A percentile compares a stretch with the other conserved stretches of the same genome.
These are phyloP conservation scores for Trifolium dubium DNA, from an alignment of 306 rosid genomes.

Conservation along the genomic window DNA sequence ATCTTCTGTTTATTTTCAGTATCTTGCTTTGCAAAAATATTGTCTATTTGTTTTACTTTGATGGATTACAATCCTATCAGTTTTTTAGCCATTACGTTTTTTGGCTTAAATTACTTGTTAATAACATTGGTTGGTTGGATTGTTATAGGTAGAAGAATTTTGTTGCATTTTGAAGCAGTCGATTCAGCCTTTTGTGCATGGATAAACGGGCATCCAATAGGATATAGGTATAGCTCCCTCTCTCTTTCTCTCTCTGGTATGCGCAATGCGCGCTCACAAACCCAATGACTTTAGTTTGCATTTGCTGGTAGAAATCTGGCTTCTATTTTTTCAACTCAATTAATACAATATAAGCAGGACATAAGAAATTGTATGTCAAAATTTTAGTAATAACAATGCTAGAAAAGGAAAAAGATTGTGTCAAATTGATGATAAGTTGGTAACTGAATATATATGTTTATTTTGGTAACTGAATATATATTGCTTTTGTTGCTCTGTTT, in stretches of 20 bases:
- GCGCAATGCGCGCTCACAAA: neutral
- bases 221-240: constrained; percentile 71
- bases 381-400: neutral
- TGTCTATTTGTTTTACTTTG: constrained; percentile 20
- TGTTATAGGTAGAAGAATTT: constrained; percentile 84
- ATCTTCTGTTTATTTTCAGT: constrained; percentile 3
- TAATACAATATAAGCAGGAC: neutral
- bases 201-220: constrained; percentile 85
- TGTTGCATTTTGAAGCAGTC: constrained; percentile 95
- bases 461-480: neutral
- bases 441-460: no score
- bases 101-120: constrained; percentile 3
- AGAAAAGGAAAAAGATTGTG: no score
- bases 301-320: constrained; percentile 13
- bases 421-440: neutral
- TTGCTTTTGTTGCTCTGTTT: no score
- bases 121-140: constrained; percentile 26
- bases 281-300: neutral
- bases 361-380: no score
- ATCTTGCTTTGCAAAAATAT: constrained; percentile 11
- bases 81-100: neutral
- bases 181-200: constrained; percentile 96
- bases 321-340: constrained; percentile 15
- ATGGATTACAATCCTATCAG: constrained; percentile 11
- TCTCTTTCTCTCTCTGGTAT: neutral